phyloP scores from a whole-genome alignment of 257 asterid genomes.

The Nicotiana undulata region DNA sequence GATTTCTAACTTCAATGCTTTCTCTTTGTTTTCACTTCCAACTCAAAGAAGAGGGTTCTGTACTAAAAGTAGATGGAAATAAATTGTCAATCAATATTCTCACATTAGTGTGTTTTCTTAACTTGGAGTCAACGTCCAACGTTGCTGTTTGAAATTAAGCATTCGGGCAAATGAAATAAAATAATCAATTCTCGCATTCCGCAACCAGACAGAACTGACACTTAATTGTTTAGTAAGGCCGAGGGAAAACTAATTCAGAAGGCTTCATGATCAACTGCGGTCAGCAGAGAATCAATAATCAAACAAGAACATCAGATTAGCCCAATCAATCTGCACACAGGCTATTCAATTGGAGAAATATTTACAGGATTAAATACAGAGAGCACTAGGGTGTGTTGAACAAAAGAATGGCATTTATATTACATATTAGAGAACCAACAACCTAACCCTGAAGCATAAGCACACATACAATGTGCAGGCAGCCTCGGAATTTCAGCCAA shows the following conservation, averaged over 20 bases:
- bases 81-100: no score
- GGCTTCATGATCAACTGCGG: background rate
- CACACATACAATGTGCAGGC: background rate
- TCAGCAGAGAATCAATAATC: background rate
- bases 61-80: no score
- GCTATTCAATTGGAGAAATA: constrained; percentile 15
- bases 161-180: background rate
- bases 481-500: background rate
- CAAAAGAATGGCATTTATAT: constrained; percentile 15
- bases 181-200: background rate
- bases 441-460: background rate
- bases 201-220: background rate
- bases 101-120: no score
- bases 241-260: background rate
- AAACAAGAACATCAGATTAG: background rate
- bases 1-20: no score
- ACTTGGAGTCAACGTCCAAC: no score
- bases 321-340: constrained; percentile 3
- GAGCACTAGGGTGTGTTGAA: background rate
- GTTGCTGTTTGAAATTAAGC: no score
- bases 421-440: constrained; percentile 16
- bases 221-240: background rate
- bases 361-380: constrained; percentile 13
- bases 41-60: no score
- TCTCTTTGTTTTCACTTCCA: no score